These are phyloP conservation scores for Fusarium setosum DNA, from an alignment of 2,329 filamentous ascomycete species.

Conservation along the genomic window DNA sequence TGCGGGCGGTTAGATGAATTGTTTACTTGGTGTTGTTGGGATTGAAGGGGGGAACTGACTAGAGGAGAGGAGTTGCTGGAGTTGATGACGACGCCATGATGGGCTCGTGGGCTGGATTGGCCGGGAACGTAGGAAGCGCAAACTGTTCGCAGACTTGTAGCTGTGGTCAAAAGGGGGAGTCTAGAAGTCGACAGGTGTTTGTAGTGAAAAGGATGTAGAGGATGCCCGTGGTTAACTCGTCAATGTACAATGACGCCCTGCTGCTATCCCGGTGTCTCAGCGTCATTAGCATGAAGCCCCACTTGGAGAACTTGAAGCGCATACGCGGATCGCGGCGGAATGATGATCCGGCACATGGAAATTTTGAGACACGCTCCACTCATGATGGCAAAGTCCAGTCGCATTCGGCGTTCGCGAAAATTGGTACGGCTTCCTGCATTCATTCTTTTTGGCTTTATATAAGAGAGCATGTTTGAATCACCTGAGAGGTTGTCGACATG, in stretches of 20 bases:
- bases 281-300: slow-evolving; percentile 37
- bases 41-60: slow-evolving; percentile 62
- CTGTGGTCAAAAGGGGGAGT: not conserved
- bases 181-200: slow-evolving; percentile 12
- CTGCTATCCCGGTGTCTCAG: slow-evolving; percentile 17
- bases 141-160: not conserved
- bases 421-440: slow-evolving; percentile 6
- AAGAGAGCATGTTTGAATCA: slow-evolving; percentile 30
- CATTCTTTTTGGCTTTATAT: slow-evolving; percentile 1
- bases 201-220: not conserved
- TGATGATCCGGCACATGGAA: slow-evolving; percentile 36
- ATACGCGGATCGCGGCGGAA: slow-evolving; percentile 24
- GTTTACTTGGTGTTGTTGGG: not conserved
- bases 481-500: slow-evolving; percentile 40
- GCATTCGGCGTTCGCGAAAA: slow-evolving; percentile 1
- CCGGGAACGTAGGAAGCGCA: not conserved
- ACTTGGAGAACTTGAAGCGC: slow-evolving; percentile 16
- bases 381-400: slow-evolving; percentile 27
- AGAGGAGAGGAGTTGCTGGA: slow-evolving; percentile 75
- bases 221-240: not conserved
- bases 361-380: slow-evolving; percentile 30
- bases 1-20: slow-evolving; percentile 49
- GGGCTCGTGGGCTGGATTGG: not conserved
- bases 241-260: slow-evolving; percentile 39
- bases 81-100: slow-evolving; percentile 79